A percentile compares a stretch with the other conserved stretches of the same genome.
These are phyloP conservation scores for Gaeumannomyces sp. DNA, from an alignment of 2,329 filamentous ascomycete genomes.

Conservation along the genomic window DNA sequence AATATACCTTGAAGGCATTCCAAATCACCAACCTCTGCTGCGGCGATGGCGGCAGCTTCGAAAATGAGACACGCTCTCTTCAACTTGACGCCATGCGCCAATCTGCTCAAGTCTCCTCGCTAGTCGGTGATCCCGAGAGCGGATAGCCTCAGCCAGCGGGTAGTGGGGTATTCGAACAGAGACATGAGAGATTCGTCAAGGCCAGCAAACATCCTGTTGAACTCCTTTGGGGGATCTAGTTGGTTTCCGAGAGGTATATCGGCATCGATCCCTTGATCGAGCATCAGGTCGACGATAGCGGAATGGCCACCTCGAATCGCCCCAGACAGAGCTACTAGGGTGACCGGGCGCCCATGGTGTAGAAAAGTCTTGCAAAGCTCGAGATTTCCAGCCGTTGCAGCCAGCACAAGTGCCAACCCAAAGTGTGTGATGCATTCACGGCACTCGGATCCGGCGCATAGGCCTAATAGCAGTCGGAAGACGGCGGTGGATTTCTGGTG, in stretches of 20 bases:
- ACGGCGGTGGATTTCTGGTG: too few species aligned
- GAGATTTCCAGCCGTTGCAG: background rate
- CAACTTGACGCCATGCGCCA: background rate
- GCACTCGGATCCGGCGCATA: background rate
- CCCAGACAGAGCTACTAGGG: background rate
- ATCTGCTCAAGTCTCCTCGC: background rate
- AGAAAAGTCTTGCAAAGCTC: background rate
- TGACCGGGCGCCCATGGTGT: background rate
- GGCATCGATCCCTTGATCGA: background rate
- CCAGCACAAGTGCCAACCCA: background rate
- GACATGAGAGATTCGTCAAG: background rate
- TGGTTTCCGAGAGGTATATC: background rate
- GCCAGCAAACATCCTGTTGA: background rate
- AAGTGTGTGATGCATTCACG: background rate
- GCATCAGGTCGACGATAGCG: background rate
- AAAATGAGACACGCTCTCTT: background rate
- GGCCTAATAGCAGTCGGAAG: background rate
- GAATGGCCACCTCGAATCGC: background rate
- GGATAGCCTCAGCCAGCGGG: slow-evolving; percentile 5
- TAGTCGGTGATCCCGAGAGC: background rate
- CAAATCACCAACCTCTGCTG: background rate
- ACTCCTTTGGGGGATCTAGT: background rate
- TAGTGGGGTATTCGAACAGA: background rate
- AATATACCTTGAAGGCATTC: background rate
- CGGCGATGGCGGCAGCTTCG: background rate